phyloP scores from a whole-genome alignment of 208 protist species.

The Leishmania arabica region DNA sequence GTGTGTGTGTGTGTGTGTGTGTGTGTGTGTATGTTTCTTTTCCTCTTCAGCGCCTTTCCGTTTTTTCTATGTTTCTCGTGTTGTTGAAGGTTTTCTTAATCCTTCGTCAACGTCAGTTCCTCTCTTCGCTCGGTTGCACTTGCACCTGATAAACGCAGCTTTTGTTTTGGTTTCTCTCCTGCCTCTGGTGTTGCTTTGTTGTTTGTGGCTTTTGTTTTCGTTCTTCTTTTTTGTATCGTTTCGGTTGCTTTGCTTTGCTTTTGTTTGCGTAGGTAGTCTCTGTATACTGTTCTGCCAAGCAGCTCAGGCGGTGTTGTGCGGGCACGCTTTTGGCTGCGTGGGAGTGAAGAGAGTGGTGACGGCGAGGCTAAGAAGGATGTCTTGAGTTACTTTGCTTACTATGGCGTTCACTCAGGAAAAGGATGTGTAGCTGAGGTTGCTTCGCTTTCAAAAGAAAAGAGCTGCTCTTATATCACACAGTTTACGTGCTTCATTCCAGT shows the following conservation, averaged over 20 bases:
- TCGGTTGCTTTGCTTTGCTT: neutral
- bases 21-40: neutral
- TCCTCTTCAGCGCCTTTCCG: neutral
- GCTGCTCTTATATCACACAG: neutral
- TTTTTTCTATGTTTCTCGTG: neutral
- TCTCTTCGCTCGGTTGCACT: neutral
- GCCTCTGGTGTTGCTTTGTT: neutral
- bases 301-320: neutral
- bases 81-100: neutral
- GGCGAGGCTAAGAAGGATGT: neutral
- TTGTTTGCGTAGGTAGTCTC: neutral
- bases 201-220: neutral
- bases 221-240: too few species aligned
- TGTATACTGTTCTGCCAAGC: neutral
- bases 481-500: neutral
- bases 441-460: neutral
- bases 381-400: slow-evolving; percentile 1
- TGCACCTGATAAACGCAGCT: too few species aligned
- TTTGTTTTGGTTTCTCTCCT: neutral
- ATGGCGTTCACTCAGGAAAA: neutral
- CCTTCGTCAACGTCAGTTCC: neutral
- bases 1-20: too few species aligned
- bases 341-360: neutral
- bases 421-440: too few species aligned
- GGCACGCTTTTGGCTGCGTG: neutral